Evolutionary conservation across 2,329 filamentous ascomycete genomes (phyloP), one percentile per base, ranked within the genome.

Genomic region (Colletotrichum spaethianum): DNA sequence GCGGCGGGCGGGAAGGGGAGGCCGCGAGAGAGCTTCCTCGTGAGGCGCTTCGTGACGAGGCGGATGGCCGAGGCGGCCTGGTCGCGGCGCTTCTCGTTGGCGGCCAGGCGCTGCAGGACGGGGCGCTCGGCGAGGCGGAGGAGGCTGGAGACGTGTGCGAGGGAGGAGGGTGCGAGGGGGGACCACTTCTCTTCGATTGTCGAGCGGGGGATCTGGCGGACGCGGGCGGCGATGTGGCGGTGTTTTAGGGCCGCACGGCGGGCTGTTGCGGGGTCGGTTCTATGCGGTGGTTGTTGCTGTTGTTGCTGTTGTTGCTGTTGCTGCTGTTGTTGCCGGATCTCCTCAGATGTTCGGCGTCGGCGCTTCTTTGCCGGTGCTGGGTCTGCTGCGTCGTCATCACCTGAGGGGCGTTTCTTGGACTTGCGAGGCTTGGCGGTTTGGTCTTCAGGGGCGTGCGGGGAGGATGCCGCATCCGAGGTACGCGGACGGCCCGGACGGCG

Each of bases 171-270:
- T 5, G 89, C 85, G 6, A 93, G 84, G 7, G 88, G 84, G 3
- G 85, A 83, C 92, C 92, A 94, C 78, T 92, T 93, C 52, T 91
- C 83, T 52, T 93, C 87, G 70, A 97, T 93, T 46, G 86, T 88
- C 36, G 88, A 86, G 73, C 87, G 88, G n/a, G 90, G 88, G 53
- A 94, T 84, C 52, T 83, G 84, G 44, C 85, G 86, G 16, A 84
- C 86, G 38, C 83, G 84, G 18, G 88, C 80, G 8, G 85, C 83
- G 60, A 92, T 81, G 75, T 89, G 86, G 55, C 85, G 84, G 78
- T 88, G 90, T 73, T 83, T 75, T 70, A 68, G 16, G n/a, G 33
- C n/a, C 11, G 2, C 80, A 79, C 2, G 82, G 80, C 18, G 77
- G 73, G 4, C 77, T 18, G 42, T 23, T 31, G 23, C 38, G 53